Percentiles rank a stretch among this genome's conserved stretches.
These are phyloP conservation scores for Pisolithus thermaeus DNA, from an alignment of 1,284 basidiomycete genomes.

Conservation along the genomic window DNA sequence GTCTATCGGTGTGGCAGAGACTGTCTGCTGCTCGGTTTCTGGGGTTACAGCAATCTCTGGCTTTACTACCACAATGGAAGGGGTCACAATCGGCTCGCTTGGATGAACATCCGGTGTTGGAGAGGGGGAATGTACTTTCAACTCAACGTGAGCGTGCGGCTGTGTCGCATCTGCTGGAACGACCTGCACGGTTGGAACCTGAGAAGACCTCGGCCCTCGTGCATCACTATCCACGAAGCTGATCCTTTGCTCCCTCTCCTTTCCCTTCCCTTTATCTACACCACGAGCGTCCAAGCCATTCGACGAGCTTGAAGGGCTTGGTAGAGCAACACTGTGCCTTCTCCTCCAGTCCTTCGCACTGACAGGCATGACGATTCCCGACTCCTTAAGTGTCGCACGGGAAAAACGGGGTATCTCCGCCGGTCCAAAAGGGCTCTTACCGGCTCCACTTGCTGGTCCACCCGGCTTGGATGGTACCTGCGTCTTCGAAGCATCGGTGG, in stretches of 20 bases:
- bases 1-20: slow-evolving; percentile 10
- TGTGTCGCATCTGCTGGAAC: not conserved
- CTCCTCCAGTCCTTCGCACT: slow-evolving; percentile 26
- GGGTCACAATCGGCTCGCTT: not conserved
- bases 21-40: not conserved
- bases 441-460: not conserved
- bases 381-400: slow-evolving; percentile 24
- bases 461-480: no score
- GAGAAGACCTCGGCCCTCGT: not conserved
- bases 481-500: not conserved
- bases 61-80: not conserved
- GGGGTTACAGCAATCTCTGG: not conserved
- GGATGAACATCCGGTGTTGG: not conserved
- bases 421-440: slow-evolving; percentile 21
- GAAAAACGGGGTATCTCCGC: slow-evolving; percentile 24
- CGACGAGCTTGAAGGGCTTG: not conserved
- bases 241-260: slow-evolving; percentile 8
- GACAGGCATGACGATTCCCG: slow-evolving; percentile 26
- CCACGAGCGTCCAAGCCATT: not conserved
- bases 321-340: slow-evolving; percentile 7
- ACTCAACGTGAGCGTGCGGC: not conserved
- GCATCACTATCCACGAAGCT: slow-evolving; percentile 9
- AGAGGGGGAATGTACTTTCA: not conserved
- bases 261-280: slow-evolving; percentile 5
- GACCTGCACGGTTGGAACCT: not conserved